These are phyloP conservation scores for Penicillium paxilli DNA, from an alignment of 495 filamentous ascomycete genomes.

Conservation along the genomic window DNA sequence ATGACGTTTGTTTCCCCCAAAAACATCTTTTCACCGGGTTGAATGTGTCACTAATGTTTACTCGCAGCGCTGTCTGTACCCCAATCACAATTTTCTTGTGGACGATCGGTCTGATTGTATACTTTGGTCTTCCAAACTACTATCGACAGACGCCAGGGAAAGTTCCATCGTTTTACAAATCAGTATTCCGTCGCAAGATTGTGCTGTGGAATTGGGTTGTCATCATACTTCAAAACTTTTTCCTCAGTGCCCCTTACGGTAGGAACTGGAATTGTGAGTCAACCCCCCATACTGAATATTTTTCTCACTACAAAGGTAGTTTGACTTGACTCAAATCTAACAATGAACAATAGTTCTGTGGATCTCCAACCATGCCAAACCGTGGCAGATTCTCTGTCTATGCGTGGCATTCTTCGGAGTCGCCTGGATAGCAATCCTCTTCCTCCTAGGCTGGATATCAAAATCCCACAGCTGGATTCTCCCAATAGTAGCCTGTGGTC, in stretches of 20 bases:
- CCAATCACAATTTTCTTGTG: slow-evolving; percentile 45
- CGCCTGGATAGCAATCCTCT: slow-evolving; percentile 42
- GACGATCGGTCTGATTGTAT: slow-evolving; percentile 41
- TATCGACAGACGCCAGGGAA: slow-evolving; percentile 64
- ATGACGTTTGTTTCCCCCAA: slow-evolving; percentile 41
- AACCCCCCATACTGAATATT: not conserved
- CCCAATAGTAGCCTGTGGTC: slow-evolving; percentile 50
- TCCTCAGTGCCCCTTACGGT: slow-evolving; percentile 49
- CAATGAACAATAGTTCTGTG: slow-evolving; percentile 51
- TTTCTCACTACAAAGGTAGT: not conserved
- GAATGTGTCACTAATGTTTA: not conserved
- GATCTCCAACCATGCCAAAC: slow-evolving; percentile 44
- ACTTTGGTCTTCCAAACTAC: slow-evolving; percentile 49
- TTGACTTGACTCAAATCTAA: too few species aligned
- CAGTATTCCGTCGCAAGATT: slow-evolving; percentile 48
- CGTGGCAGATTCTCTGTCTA: slow-evolving; percentile 47
- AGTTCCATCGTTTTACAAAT: slow-evolving; percentile 58
- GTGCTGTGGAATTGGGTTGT: slow-evolving; percentile 52
- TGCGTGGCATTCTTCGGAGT: slow-evolving; percentile 46
- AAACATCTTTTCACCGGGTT: not conserved
- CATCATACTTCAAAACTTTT: slow-evolving; percentile 51
- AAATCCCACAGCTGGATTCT: slow-evolving; percentile 52
- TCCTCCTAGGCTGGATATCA: slow-evolving; percentile 41
- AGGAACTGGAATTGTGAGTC: slow-evolving; percentile 51
- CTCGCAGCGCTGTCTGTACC: slow-evolving; percentile 38